phyloP scores from a whole-genome alignment of 139 green algal species.

The Parachlorella kessleri region DNA sequence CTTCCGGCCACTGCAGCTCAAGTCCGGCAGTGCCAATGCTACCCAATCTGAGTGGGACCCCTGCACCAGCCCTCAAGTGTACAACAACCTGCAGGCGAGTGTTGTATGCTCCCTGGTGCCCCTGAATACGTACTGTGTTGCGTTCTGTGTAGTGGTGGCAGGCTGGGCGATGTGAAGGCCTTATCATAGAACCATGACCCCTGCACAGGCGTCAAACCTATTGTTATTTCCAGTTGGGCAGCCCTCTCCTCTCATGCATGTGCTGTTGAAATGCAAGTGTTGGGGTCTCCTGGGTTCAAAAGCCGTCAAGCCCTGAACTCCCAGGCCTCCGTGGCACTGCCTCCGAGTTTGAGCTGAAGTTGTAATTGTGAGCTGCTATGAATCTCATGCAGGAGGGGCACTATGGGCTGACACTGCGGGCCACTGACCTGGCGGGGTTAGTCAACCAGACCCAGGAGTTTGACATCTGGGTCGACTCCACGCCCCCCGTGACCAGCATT shows the following conservation, averaged over 20 bases:
- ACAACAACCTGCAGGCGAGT: no score
- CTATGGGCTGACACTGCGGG: constrained; percentile 33
- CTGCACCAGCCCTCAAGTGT: constrained; percentile 43
- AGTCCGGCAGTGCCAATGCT: not conserved
- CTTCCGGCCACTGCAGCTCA: not conserved
- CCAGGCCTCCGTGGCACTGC: not conserved
- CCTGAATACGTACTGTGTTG: no score
- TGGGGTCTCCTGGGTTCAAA: no score
- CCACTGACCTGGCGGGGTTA: constrained; percentile 27
- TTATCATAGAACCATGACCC: no score
- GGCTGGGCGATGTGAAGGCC: no score
- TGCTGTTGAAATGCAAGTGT: no score
- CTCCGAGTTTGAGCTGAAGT: not conserved
- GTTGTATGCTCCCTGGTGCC: no score
- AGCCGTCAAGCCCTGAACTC: no score
- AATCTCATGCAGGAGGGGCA: constrained; percentile 21
- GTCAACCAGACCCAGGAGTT: constrained; percentile 6
- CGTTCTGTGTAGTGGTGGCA: no score
- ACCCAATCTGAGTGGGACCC: not conserved
- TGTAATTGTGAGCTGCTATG: not conserved
- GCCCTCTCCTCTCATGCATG: no score
- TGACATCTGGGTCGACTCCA: constrained; percentile 28
- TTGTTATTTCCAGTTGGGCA: no score
- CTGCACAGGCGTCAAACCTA: no score
- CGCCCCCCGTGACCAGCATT: constrained; percentile 8